Percentiles rank a stretch among this genome's conserved stretches.
phyloP scores from a whole-genome alignment of 2,329 filamentous ascomycete genomes.

The Arthrobotrys sphaeroides region DNA sequence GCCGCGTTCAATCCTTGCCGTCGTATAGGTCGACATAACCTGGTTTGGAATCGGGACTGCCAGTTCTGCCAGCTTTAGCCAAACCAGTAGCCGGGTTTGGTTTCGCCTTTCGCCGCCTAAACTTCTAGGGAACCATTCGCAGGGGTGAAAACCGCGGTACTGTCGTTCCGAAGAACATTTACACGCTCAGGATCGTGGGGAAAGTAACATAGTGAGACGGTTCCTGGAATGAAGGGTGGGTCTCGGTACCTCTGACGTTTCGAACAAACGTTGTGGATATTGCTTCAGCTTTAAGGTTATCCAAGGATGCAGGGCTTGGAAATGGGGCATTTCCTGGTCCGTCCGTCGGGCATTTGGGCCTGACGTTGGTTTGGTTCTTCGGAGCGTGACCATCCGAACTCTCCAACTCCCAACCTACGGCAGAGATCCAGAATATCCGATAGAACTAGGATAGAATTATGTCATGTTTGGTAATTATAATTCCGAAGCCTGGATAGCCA shows the following conservation, averaged over 20 bases:
- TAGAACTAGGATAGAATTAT: not conserved
- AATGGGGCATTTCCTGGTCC: slow-evolving; percentile 30
- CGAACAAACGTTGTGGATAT: slow-evolving; percentile 14
- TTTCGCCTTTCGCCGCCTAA: slow-evolving; percentile 33
- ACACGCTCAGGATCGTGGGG: slow-evolving; percentile 13
- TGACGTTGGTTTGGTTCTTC: slow-evolving; percentile 1
- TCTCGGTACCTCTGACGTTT: slow-evolving; percentile 20
- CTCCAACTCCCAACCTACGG: slow-evolving; percentile 16
- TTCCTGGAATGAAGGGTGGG: not conserved
- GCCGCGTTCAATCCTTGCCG: not conserved
- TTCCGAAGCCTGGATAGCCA: not conserved
- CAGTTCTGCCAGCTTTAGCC: too few relatives aligned
- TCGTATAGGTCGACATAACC: not conserved
- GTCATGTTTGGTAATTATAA: slow-evolving; percentile 2
- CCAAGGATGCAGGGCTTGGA: not conserved
- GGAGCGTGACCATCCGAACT: slow-evolving; percentile 28
- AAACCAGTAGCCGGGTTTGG: slow-evolving; percentile 14
- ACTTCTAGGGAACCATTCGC: not conserved
- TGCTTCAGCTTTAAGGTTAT: slow-evolving; percentile 12
- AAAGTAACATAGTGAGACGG: not conserved
- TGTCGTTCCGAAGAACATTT: slow-evolving; percentile 8
- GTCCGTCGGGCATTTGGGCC: slow-evolving; percentile 28
- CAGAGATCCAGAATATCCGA: slow-evolving; percentile 37
- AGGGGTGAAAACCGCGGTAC: not conserved
- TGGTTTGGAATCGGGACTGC: not conserved